phyloP scores from a whole-genome alignment of 1,284 basidiomycete species.

The Ceratobasidium sp. region DNA sequence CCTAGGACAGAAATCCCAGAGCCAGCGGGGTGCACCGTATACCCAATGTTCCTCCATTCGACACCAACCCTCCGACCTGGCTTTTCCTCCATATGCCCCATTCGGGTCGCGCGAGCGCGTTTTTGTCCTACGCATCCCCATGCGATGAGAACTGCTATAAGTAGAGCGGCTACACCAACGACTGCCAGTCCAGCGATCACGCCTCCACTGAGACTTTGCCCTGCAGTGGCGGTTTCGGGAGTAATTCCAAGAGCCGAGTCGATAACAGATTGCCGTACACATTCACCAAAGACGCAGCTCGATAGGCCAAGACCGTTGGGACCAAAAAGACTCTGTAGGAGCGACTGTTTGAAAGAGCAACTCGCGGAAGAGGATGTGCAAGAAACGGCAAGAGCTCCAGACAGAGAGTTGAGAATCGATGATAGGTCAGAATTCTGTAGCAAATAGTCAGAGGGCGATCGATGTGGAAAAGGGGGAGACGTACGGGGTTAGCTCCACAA shows the following conservation, averaged over 20 bases:
- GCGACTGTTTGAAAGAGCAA: constrained; percentile 82
- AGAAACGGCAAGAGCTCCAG: constrained; percentile 72
- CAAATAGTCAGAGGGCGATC: background rate
- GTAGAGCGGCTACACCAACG: constrained; percentile 74
- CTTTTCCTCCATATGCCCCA: constrained; percentile 50
- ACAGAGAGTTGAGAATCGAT: constrained; percentile 69
- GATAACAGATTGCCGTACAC: constrained; percentile 82
- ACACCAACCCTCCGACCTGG: constrained; percentile 69
- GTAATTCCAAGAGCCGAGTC: constrained; percentile 63
- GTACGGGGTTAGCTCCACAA: constrained; percentile 69
- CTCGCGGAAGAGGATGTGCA: constrained; percentile 69
- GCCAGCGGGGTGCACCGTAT: constrained; percentile 63
- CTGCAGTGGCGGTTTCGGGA: constrained; percentile 51
- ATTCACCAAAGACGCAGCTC: constrained; percentile 87
- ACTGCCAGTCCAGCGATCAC: constrained; percentile 91
- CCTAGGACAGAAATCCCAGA: constrained; percentile 12
- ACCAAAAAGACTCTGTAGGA: constrained; percentile 79
- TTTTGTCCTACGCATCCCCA: constrained; percentile 74
- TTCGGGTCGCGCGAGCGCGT: constrained; percentile 65
- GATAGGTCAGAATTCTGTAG: constrained; percentile 65
- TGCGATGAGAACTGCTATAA: constrained; percentile 69
- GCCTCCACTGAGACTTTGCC: constrained; percentile 72
- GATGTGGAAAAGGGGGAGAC: constrained; percentile 17
- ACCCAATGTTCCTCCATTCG: constrained; percentile 79
- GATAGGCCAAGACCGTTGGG: constrained; percentile 74